Conservation (phyloP, 176 grass and related monocot genomes). For the Eragrostis curvula region DNA sequence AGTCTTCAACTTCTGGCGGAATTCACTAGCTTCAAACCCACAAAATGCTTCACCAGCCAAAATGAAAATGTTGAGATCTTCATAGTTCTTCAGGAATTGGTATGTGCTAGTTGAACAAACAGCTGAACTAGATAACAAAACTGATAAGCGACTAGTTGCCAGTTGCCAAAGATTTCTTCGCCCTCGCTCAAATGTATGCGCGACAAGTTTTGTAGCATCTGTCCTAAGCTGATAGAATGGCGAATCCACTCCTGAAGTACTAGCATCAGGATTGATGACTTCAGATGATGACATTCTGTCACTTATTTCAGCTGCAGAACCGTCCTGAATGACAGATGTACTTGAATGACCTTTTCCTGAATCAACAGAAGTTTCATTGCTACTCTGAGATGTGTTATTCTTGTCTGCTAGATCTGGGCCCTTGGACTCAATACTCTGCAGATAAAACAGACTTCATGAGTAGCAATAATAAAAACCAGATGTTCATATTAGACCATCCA, state of each 20-base stretch:
- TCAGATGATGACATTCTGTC: slow-evolving; percentile 49
- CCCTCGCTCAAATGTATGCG: slow-evolving; percentile 85
- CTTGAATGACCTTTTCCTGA: slow-evolving; percentile 51
- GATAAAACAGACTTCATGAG: slow-evolving; percentile 12
- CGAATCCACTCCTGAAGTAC: slow-evolving; percentile 58
- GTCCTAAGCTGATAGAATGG: slow-evolving; percentile 91
- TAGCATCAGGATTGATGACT: slow-evolving; percentile 46
- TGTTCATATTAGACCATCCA: slow-evolving; percentile 20
- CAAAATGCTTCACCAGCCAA: slow-evolving; percentile 98
- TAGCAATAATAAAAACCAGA: slow-evolving; percentile 34
- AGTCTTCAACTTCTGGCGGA: slow-evolving; percentile 89
- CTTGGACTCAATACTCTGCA: slow-evolving; percentile 55
- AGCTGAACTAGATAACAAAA: slow-evolving; percentile 80
- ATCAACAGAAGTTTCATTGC: slow-evolving; percentile 51
- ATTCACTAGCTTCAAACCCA: slow-evolving; percentile 89
- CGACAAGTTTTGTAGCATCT: slow-evolving; percentile 82
- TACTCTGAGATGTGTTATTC: slow-evolving; percentile 51
- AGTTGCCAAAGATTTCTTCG: slow-evolving; percentile 99
- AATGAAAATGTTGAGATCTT: slow-evolving; percentile 93
- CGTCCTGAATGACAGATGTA: slow-evolving; percentile 40
- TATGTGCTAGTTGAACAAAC: slow-evolving; percentile 94
- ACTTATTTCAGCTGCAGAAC: slow-evolving; percentile 41
- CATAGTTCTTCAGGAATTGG: slow-evolving; percentile 97
- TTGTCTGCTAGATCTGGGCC: slow-evolving; percentile 32
- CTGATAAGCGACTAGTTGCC: slow-evolving; percentile 91